Conservation (phyloP, 352 stramenopile species). For the Phytophthora agathidicida region DNA sequence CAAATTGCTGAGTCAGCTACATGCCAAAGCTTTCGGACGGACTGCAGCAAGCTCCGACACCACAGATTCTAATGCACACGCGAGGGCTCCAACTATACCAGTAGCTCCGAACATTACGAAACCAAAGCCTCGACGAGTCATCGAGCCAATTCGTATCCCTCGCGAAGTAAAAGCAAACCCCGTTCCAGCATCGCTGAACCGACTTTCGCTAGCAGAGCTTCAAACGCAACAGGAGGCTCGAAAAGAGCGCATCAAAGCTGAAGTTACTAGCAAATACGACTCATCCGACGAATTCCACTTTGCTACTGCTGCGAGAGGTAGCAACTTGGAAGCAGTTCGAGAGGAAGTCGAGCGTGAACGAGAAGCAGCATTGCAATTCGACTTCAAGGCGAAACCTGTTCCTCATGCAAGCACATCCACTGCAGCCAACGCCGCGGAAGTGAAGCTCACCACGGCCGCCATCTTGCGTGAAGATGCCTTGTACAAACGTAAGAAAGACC, state of each 20-base stretch:
- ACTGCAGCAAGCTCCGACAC: slow-evolving; percentile 15
- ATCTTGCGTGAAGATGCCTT: slow-evolving; percentile 93
- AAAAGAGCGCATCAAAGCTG: slow-evolving; percentile 58
- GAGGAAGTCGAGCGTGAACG: slow-evolving; percentile 74
- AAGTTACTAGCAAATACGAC: slow-evolving; percentile 80
- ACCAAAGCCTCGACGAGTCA: slow-evolving; percentile 65
- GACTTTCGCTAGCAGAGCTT: slow-evolving; percentile 68
- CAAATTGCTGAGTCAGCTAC: slow-evolving; percentile 56
- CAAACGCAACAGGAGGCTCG: slow-evolving; percentile 59
- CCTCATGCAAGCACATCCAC: slow-evolving; percentile 45
- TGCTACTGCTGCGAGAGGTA: slow-evolving; percentile 68
- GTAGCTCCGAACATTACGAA: slow-evolving; percentile 88
- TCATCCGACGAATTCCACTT: slow-evolving; percentile 76
- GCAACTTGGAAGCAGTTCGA: slow-evolving; percentile 71
- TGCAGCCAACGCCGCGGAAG: slow-evolving; percentile 28
- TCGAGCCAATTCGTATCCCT: slow-evolving; percentile 82
- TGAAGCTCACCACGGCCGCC: slow-evolving; percentile 90
- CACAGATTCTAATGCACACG: background rate
- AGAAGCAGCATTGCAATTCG: slow-evolving; percentile 60
- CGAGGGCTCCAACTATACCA: slow-evolving; percentile 66
- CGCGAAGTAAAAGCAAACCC: slow-evolving; percentile 78
- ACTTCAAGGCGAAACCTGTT: slow-evolving; percentile 82
- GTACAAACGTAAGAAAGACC: slow-evolving; percentile 91
- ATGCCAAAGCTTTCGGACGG: slow-evolving; percentile 71
- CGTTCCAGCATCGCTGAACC: slow-evolving; percentile 68